Percentiles rank a stretch among this genome's conserved stretches.
These are phyloP conservation scores for Colletotrichum agaves DNA, from an alignment of 2,329 filamentous ascomycete species.

Conservation along the genomic window DNA sequence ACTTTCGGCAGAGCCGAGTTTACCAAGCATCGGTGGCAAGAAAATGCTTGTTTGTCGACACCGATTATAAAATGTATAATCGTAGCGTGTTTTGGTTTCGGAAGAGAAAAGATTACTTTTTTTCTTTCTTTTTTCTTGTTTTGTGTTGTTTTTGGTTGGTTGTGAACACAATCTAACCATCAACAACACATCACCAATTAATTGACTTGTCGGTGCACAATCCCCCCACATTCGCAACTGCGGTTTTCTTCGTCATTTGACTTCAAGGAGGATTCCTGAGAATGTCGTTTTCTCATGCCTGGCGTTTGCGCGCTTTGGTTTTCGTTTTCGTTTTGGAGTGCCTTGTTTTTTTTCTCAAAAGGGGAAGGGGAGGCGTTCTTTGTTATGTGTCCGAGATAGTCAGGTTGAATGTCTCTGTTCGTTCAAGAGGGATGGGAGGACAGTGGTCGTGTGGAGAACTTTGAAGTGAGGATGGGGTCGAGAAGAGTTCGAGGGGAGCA, in stretches of 20 bases:
- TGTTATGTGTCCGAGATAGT: not conserved
- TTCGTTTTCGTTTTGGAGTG: no score
- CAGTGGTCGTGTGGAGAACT: not conserved
- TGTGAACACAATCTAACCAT: no score
- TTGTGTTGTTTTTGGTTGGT: no score
- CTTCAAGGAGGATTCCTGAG: no score
- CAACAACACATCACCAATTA: no score
- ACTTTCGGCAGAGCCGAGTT: conserved; percentile 25
- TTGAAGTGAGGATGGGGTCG: not conserved
- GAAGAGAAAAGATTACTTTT: not conserved
- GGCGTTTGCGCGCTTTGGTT: no score
- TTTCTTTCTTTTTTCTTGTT: no score
- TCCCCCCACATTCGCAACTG: no score
- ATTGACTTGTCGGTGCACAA: not conserved
- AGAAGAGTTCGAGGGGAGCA: not conserved
- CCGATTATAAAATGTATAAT: conserved; percentile 36
- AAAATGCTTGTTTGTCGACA: not conserved
- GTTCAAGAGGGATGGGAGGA: not conserved
- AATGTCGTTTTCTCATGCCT: no score
- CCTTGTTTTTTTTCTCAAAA: no score
- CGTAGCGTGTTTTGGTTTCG: conserved; percentile 22
- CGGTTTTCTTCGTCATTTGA: no score
- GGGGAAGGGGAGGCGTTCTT: not conserved
- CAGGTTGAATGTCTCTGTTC: not conserved
- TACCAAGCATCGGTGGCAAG: not conserved